Conservation (phyloP, 2,329 filamentous ascomycete species). For the Sphaerulina vaccinii region DNA sequence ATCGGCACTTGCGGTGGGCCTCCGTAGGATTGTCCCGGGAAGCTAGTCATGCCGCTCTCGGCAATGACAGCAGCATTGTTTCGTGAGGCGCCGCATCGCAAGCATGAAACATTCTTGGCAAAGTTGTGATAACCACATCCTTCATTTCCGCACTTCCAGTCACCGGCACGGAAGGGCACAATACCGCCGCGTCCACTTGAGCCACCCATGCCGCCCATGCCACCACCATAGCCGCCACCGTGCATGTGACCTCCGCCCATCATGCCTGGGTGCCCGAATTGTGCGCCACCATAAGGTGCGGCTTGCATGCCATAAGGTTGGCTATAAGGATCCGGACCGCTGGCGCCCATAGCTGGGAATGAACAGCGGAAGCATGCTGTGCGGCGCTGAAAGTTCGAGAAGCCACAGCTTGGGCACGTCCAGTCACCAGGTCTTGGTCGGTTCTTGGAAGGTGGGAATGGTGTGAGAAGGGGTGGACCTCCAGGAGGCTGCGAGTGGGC, state of each 20-base stretch:
- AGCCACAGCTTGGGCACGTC: conserved; percentile 98
- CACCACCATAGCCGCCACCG: conserved; percentile 46
- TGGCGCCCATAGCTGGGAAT: conserved; percentile 85
- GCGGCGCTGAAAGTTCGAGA: conserved; percentile 98
- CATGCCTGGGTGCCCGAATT: conserved; percentile 68
- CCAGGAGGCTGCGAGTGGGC: conserved; percentile 58
- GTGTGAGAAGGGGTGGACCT: conserved; percentile 69
- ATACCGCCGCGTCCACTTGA: conserved; percentile 59
- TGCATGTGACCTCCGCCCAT: conserved; percentile 71
- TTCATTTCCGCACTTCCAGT: conserved; percentile 98
- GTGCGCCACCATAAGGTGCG: conserved; percentile 40
- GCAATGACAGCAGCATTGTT: conserved; percentile 92
- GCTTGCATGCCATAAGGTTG: conserved; percentile 44
- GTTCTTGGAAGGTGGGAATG: conserved; percentile 98
- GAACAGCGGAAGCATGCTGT: conserved; percentile 99
- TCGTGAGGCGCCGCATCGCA: conserved; percentile 92
- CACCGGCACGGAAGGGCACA: conserved; percentile 95
- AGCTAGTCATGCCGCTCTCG: conserved; percentile 69
- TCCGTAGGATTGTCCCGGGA: conserved; percentile 48
- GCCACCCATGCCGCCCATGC: conserved; percentile 60
- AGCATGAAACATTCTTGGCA: conserved; percentile 97
- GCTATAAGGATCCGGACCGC: conserved; percentile 61
- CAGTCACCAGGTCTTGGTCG: conserved; percentile 94
- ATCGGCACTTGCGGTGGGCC: conserved; percentile 77
- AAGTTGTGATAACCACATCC: conserved; percentile 99